Evolutionary conservation across 805 yeast species (phyloP), one percentile per base, ranked within the genome.

Genomic region (Cyberlindnera saturnus): DNA sequence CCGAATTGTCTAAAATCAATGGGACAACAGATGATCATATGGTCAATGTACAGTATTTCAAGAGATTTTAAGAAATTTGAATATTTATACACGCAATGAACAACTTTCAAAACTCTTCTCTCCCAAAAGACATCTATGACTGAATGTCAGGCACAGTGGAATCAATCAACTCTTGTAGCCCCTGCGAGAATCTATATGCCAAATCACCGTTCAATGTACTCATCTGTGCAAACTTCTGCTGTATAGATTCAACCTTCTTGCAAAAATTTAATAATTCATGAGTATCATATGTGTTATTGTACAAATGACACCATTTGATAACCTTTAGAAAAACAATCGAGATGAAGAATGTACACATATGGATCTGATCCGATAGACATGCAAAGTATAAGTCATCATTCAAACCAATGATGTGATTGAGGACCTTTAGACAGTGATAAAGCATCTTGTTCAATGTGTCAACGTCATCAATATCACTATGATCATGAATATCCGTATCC

Each of bases 281-380:
- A 20, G 45, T 19, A 29, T 40, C 46, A 36, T 56, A 52, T 6
- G 55, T 49, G 10, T 46, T 40, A 45, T 53, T 51, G 40, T 48
- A 48, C 20, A 47, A 23, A 36, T 48, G 51, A 16, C 56, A 49
- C 60, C 60, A 55, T 26, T 43, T 43, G 32, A 56, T 46, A 14
- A 55, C 36, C 40, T 56, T 53, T 23, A 56, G 26, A 30, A 56
- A 50, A n/a, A 57, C 41, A 20, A 56, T 28, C n/a, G 55, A 41
- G 16, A 47, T 47, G 47, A 51, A 57, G 34, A 51, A 47, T 13
- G 53, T 41, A 40, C 55, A 55, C 17, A 80, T 69, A 55, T 79
- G 86, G 36, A 82, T 67, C 61, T 81, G 86, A 63, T 83, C 89
- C 11, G 86, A 78, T n/a, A 83, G 66, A 53, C 76, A 79, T 0